These are phyloP conservation scores for Leishmania tarentolae DNA, from an alignment of 208 protist species.

Conservation along the genomic window DNA sequence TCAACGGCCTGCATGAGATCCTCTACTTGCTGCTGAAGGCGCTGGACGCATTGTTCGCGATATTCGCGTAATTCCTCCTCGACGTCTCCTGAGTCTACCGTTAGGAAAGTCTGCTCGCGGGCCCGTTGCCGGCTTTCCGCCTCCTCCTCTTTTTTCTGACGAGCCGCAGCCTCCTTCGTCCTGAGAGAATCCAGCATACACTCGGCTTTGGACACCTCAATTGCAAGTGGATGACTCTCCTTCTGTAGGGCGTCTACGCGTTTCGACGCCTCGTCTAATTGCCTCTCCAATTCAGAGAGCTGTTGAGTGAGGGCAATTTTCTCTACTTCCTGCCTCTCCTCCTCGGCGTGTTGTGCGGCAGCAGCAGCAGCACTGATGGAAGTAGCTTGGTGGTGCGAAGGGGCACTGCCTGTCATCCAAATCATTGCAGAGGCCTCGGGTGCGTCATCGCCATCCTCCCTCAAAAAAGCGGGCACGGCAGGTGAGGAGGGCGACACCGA, in stretches of 20 bases:
- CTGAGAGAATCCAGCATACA: constrained; percentile 4
- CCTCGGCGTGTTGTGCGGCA: neutral
- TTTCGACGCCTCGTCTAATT: constrained; percentile 4
- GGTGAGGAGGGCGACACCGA: neutral
- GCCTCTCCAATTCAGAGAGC: constrained; percentile 7
- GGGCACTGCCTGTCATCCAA: neutral
- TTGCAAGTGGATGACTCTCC: constrained; percentile 3
- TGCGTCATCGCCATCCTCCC: neutral
- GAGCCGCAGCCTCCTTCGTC: constrained; percentile 7
- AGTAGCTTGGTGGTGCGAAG: neutral
- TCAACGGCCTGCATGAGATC: neutral
- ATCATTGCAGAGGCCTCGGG: too few relatives aligned
- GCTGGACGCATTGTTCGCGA: constrained; percentile 11
- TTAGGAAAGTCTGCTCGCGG: neutral
- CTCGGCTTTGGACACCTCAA: constrained; percentile 15
- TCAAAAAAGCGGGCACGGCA: constrained; percentile 14
- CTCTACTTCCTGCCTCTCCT: neutral
- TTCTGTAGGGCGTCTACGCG: constrained; percentile 22
- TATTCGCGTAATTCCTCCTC: neutral
- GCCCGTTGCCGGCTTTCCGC: neutral
- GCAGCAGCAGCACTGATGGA: neutral
- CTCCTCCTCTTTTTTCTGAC: constrained; percentile 4
- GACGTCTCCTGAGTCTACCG: neutral
- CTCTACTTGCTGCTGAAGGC: constrained; percentile 2
- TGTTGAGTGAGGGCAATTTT: neutral